Conservation (phyloP, 2,329 filamentous ascomycete genomes). For the Trematosphaeria pertusa region DNA sequence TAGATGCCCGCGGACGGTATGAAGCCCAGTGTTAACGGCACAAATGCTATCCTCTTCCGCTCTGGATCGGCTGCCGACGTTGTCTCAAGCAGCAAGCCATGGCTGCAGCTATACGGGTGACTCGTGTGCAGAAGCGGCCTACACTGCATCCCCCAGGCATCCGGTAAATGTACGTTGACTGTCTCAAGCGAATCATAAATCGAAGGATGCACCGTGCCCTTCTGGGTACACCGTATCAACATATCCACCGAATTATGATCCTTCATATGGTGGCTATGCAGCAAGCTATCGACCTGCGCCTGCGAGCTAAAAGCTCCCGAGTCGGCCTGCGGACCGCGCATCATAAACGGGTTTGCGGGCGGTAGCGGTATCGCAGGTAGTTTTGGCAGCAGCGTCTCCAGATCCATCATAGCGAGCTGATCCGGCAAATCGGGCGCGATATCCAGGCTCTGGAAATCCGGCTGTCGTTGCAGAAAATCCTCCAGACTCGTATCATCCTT, state of each 20-base stretch:
- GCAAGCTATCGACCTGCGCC: constrained; percentile 47
- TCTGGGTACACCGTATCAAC: constrained; percentile 74
- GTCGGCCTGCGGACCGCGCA: constrained; percentile 34
- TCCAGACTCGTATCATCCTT: constrained; percentile 45
- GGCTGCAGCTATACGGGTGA: constrained; percentile 76
- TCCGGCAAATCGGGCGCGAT: constrained; percentile 48
- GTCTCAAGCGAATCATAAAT: constrained; percentile 88
- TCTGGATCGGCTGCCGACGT: constrained; percentile 28
- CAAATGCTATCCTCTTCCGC: constrained; percentile 47
- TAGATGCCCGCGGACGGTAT: constrained; percentile 80
- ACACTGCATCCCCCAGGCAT: constrained; percentile 52
- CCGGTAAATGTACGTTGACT: constrained; percentile 66
- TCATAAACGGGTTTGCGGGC: constrained; percentile 41
- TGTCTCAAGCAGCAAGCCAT: constrained; percentile 70
- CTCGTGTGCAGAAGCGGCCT: constrained; percentile 69
- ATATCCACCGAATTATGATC: constrained; percentile 80
- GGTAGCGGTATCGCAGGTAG: constrained; percentile 47
- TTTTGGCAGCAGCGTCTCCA: constrained; percentile 46
- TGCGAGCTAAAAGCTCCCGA: constrained; percentile 50
- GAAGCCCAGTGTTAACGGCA: constrained; percentile 84
- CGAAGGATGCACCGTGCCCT: constrained; percentile 76
- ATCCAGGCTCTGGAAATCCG: constrained; percentile 41
- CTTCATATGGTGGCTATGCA: constrained; percentile 59
- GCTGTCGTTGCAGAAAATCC: constrained; percentile 49
- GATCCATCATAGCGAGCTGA: constrained; percentile 50